phyloP scores from a whole-genome alignment of 495 filamentous ascomycete genomes.

The Penicillium bovifimosum region DNA sequence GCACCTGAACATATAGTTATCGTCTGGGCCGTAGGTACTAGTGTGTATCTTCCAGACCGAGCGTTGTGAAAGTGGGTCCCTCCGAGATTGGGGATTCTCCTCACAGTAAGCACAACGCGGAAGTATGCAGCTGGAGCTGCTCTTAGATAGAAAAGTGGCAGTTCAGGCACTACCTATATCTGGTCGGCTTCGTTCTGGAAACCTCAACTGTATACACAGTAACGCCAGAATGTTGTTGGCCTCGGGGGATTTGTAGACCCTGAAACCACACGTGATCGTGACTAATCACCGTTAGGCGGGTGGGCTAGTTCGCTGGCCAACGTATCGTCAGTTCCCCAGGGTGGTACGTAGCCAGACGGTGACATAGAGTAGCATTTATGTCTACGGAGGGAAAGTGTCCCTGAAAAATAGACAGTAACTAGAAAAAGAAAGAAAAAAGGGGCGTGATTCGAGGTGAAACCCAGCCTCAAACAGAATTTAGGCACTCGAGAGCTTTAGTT shows the following conservation, averaged over 20 bases:
- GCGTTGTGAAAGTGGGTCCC: not conserved
- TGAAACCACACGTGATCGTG: constrained; percentile 1
- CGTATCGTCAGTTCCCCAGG: not conserved
- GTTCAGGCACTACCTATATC: no score
- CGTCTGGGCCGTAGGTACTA: no score
- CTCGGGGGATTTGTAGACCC: constrained; percentile 4
- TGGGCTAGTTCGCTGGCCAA: not conserved
- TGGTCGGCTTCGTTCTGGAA: no score
- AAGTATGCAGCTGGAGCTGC: constrained; percentile 39
- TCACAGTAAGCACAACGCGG: constrained; percentile 44
- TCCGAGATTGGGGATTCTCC: constrained; percentile 34
- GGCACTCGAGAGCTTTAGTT: constrained; percentile 8
- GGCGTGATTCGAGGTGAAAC: not conserved
- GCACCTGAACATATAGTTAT: no score
- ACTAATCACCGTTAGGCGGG: not conserved
- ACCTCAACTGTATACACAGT: no score
- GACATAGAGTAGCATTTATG: constrained; percentile 5
- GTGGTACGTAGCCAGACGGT: not conserved
- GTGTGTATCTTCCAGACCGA: not conserved
- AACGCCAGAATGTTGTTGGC: not conserved
- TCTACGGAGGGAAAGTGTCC: not conserved
- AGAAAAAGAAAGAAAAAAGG: not conserved
- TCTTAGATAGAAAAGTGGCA: constrained; percentile 47
- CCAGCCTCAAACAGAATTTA: constrained; percentile 11
- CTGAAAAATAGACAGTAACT: not conserved